A percentile compares a stretch with the other conserved stretches of the same genome.
These are phyloP conservation scores for Vitis amurensis DNA, from an alignment of 164 flowering plant genomes.

Conservation along the genomic window DNA sequence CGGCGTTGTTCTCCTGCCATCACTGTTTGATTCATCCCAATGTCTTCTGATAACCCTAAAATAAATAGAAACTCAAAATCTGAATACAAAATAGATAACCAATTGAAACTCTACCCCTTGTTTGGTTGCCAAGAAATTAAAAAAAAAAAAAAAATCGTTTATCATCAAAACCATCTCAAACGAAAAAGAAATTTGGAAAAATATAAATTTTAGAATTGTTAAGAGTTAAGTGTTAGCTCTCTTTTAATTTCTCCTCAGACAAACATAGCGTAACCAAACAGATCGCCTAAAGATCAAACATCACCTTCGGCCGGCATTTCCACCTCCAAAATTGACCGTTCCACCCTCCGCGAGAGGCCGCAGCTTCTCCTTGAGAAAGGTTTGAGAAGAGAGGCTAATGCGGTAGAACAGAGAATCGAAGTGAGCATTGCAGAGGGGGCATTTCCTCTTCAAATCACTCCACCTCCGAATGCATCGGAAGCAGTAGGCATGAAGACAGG, in stretches of 20 bases:
- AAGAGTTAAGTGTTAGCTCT: no score
- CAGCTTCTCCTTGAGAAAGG: constrained; percentile 31
- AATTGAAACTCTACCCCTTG: no score
- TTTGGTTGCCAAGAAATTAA: background rate
- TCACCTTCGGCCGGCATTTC: constrained; percentile 5
- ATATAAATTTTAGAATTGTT: no score
- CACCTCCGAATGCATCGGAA: constrained; percentile 57
- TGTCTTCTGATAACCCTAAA: constrained; percentile 30
- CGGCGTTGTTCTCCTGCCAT: constrained; percentile 33
- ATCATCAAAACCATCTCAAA: no score
- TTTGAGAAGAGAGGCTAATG: constrained; percentile 26
- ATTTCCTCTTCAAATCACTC: constrained; percentile 59
- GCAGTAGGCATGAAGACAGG: constrained; percentile 65
- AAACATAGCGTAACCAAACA: no score
- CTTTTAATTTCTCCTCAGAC: no score
- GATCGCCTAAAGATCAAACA: no score
- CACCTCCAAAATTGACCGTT: background rate
- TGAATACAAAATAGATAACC: no score
- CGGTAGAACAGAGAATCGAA: constrained; percentile 53
- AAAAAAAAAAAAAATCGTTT: background rate
- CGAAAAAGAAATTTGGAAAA: no score
- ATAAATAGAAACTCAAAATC: background rate
- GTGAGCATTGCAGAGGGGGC: constrained; percentile 66
- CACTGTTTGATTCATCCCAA: constrained; percentile 18
- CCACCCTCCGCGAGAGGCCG: constrained; percentile 15